Conservation (phyloP, 108 stramenopile genomes). For the Fistulifera pelliculosa region DNA sequence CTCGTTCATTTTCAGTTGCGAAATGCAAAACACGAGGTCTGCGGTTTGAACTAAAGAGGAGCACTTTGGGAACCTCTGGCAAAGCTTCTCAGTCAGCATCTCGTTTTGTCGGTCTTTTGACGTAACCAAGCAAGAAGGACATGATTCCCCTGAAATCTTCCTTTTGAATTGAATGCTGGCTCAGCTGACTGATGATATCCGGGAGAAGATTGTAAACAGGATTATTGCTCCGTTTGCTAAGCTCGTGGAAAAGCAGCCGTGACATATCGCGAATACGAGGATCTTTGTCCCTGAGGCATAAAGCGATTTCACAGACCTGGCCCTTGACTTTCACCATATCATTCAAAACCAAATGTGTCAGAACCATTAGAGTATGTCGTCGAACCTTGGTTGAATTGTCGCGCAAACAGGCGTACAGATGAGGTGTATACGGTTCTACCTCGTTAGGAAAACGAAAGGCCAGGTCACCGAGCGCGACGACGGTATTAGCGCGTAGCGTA, state of each 20-base stretch:
- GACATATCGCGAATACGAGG: conserved; percentile 83
- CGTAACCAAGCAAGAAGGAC: conserved; percentile 90
- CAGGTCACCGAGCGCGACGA: conserved; percentile 94
- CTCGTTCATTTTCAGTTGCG: conserved; percentile 85
- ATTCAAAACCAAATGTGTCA: conserved; percentile 95
- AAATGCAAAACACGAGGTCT: conserved; percentile 89
- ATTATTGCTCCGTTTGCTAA: conserved; percentile 86
- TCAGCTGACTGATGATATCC: conserved; percentile 92
- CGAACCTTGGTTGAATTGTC: conserved; percentile 85
- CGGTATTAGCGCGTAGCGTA: conserved; percentile 86
- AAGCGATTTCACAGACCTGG: conserved; percentile 91
- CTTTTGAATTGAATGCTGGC: conserved; percentile 41
- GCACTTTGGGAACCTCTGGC: conserved; percentile 80
- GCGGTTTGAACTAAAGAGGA: conserved; percentile 61
- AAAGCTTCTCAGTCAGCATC: conserved; percentile 88
- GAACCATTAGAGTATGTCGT: conserved; percentile 89
- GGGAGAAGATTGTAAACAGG: conserved; percentile 98
- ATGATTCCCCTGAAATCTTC: conserved; percentile 85
- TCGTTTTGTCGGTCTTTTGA: conserved; percentile 94
- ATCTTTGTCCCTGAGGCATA: conserved; percentile 84
- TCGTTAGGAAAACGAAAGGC: conserved; percentile 97
- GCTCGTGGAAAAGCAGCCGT: conserved; percentile 90
- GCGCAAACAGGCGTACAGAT: conserved; percentile 90
- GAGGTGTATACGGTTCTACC: conserved; percentile 94
- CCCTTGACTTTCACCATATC: conserved; percentile 99